Conservation (phyloP, 2,329 filamentous ascomycete genomes). For the Huntiella savannae region DNA sequence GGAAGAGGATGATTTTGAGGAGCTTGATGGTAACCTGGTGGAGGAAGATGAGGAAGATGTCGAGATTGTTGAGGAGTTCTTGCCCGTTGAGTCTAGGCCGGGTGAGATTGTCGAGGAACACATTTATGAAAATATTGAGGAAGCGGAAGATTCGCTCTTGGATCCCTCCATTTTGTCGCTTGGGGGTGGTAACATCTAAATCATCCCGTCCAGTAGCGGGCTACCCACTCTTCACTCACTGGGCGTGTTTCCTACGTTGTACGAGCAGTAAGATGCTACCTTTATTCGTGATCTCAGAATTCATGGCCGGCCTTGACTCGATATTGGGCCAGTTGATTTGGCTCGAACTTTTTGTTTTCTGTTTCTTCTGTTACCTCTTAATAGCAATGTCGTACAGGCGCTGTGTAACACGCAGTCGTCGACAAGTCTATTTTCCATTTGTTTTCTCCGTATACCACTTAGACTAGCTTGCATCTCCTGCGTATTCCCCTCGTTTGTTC, state of each 20-base stretch:
- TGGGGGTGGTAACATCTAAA: background rate
- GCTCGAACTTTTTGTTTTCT: too few species aligned
- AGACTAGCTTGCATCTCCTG: too few species aligned
- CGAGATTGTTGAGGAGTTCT: constrained; percentile 22
- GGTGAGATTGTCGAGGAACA: constrained; percentile 11
- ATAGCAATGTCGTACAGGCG: too few species aligned
- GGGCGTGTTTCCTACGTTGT: constrained; percentile 6
- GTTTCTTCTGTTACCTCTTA: too few species aligned
- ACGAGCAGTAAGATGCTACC: constrained; percentile 2
- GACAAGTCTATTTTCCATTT: too few species aligned
- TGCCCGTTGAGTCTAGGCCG: constrained; percentile 3
- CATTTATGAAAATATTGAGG: constrained; percentile 14
- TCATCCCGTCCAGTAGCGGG: too few species aligned
- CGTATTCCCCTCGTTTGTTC: too few species aligned
- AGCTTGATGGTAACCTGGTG: constrained; percentile 42
- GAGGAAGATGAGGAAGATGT: constrained; percentile 29
- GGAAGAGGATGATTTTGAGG: constrained; percentile 31
- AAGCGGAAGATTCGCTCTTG: constrained; percentile 3
- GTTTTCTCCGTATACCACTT: too few species aligned
- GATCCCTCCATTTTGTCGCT: constrained; percentile 6
- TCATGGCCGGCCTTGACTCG: background rate
- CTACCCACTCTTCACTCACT: constrained; percentile 7
- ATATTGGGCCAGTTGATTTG: too few species aligned
- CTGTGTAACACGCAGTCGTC: too few species aligned
- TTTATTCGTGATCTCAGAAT: background rate